phyloP scores from a whole-genome alignment of 75 land plant species.

The Ceratopteris richardii region DNA sequence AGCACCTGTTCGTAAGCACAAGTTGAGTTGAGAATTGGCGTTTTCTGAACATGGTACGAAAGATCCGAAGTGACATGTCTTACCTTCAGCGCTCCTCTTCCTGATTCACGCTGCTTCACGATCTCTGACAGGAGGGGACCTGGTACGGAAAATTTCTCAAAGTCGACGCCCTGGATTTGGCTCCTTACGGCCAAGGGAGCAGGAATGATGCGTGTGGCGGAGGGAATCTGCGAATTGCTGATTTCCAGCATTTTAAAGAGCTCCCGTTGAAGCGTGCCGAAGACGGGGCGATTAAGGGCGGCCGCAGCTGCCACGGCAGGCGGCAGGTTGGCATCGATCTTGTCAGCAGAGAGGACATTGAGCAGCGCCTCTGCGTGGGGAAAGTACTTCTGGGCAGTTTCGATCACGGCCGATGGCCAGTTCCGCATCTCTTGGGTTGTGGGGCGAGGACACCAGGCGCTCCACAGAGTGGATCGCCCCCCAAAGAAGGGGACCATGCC shows the following conservation, averaged over 20 bases:
- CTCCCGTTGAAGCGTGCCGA: background rate
- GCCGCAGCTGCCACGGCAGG: constrained; percentile 1
- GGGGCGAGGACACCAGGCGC: constrained; percentile 23
- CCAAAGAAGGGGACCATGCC: constrained; percentile 23
- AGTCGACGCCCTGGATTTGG: constrained; percentile 1
- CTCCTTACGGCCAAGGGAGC: constrained; percentile 3
- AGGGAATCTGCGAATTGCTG: background rate
- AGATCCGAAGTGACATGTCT: too few species aligned
- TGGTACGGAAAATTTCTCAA: too few species aligned
- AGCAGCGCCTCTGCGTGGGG: constrained; percentile 5
- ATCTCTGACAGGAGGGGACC: too few species aligned
- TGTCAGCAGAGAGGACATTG: constrained; percentile 1
- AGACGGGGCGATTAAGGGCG: background rate
- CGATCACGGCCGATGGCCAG: constrained; percentile 10
- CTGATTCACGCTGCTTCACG: too few species aligned
- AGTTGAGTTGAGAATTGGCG: too few species aligned
- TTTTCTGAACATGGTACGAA: too few species aligned
- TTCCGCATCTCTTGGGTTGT: constrained; percentile 5
- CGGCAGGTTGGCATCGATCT: too few species aligned
- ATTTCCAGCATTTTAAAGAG: background rate
- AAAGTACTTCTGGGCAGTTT: constrained; percentile 1
- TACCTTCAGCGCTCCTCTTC: too few species aligned
- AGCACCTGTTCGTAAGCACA: too few species aligned
- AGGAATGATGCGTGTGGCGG: constrained; percentile 4
- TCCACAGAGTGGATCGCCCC: constrained; percentile 17